These are phyloP conservation scores for Chlorophyllum brunneum DNA, from an alignment of 768 basidiomycete species.

Conservation along the genomic window DNA sequence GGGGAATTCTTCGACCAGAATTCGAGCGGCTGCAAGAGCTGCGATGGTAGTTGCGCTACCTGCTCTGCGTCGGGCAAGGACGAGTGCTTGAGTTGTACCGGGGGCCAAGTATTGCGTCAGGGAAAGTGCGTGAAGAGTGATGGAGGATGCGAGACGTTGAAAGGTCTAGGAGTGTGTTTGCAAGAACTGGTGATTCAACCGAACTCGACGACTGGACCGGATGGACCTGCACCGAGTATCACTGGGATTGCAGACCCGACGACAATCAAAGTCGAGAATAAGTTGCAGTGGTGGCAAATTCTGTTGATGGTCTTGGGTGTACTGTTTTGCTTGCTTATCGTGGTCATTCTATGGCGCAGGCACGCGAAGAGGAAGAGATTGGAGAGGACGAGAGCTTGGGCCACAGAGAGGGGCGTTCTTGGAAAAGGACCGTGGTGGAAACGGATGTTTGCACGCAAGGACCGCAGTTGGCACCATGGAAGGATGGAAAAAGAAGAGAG, in stretches of 20 bases:
- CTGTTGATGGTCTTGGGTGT: constrained; percentile 79
- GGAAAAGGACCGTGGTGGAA: constrained; percentile 58
- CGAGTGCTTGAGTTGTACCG: constrained; percentile 73
- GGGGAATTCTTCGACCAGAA: constrained; percentile 69
- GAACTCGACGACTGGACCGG: constrained; percentile 39
- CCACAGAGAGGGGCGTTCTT: constrained; percentile 52
- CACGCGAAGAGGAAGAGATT: constrained; percentile 66
- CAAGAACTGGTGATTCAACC: constrained; percentile 58
- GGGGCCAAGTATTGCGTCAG: constrained; percentile 55
- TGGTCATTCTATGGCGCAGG: constrained; percentile 67
- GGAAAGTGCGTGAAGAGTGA: constrained; percentile 64
- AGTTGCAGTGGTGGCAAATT: constrained; percentile 80
- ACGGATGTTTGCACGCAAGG: constrained; percentile 49
- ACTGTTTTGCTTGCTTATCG: constrained; percentile 58
- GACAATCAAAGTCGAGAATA: constrained; percentile 23
- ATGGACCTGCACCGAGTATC: constrained; percentile 47
- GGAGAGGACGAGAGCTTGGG: constrained; percentile 63
- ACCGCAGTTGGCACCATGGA: constrained; percentile 43
- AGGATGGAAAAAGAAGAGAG: constrained; percentile 23
- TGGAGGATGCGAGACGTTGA: constrained; percentile 49
- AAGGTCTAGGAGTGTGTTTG: constrained; percentile 76
- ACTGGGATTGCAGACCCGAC: constrained; percentile 58
- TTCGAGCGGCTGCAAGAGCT: constrained; percentile 60
- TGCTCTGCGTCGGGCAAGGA: constrained; percentile 67
- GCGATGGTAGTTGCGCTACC: constrained; percentile 75